Evolutionary conservation across 2,329 filamentous ascomycete genomes (phyloP), one percentile per base, ranked within the genome.

Genomic region (Pseudogymnoascus sp.): DNA sequence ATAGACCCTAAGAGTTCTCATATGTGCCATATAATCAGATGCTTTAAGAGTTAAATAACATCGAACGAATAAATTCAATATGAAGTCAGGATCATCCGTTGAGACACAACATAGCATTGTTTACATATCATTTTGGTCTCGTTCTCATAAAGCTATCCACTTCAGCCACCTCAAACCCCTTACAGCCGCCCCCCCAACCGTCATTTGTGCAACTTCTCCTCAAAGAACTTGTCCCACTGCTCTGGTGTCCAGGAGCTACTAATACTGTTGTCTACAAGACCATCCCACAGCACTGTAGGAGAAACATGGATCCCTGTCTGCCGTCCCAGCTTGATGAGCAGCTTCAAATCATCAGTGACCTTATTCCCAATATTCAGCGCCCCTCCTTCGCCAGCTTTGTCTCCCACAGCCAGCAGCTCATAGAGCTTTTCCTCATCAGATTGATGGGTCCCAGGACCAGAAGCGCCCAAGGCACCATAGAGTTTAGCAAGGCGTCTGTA

Each of bases 231-330:
- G 70, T 87, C 80, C 92, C 92, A 97, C 75, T 96, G 88, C 62
- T 89, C 84, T 67, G 79, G 79, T 0, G 82, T 87, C 83, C 91
- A 97, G 22, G 86, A 82, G 62, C 88, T 93, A 65, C 86, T 88
- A 66, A 96, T 89, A 58, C 88, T 84, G 65, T 83, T 84, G 70
- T 89, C 89, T 58, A 95, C 86, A 22, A 95, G 83, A 0, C 92
- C 91, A 74, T 97, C 86, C 73, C 95, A 92, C 58, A 96, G 80
- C 18, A 93, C 91, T 0, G 92, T 97, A 1, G 93, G 93, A 41
- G 90, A 93, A 39, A 97, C 90, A 77, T 97, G 93, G 43, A 96
- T 84, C 11, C 92, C 89, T 7, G 89, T 82, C 66, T 94, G 75
- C 43, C 93, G 79, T 68, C 90, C 82, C 73, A 87, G 87, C 81